Evolutionary conservation across 441 rosid species (phyloP), one percentile per base, ranked within the genome.

Genomic region (Euphorbia schlechtendalii): DNA sequence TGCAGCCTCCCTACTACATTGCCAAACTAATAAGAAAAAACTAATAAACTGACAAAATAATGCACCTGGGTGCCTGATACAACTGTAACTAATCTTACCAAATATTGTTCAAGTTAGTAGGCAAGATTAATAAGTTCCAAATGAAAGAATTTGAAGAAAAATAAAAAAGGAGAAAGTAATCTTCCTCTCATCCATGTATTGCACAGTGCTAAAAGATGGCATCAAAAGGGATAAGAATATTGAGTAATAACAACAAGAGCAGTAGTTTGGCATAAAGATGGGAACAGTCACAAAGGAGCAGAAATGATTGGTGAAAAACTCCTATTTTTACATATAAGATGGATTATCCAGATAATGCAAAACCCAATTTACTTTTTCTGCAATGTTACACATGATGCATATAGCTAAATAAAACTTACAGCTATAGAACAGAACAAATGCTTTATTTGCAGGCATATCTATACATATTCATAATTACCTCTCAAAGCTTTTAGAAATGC

Each of bases 401-500:
- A 45, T 3, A 45, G 6, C 18, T 30, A 28, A 61, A 24, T 60
- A 40, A 40, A 59, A 7, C 10, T 15, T 3, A 27, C 17, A 62
- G 21, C 36, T 62, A 45, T 22, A 5, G 6, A 61, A 12, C 17
- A 41, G 52, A 61, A 41, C 10, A 43, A 10, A 41, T 22, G 34
- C 52, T 43, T 20, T 53, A 53, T 18, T 27, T 8, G 20, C 40
- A 27, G 9, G n/a, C 22, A 18, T 1, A 27, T n/a, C 41, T n/a
- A 62, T 18, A 27, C 40, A 27, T 6, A 32, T 32, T 2, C 38
- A n/a, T 52, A 61, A 56, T 65, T 83, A 93, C 99, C 99, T 90
- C 73, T 86, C 88, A 80, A 93, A 82, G 75, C 76, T 86, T 70
- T 82, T 58, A 64, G 79, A 84, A 78, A 93, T 83, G 72, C 91